Percentiles rank a stretch among this genome's conserved stretches.
Conservation (phyloP, 345 rosid species). For the Erodium maritimum region DNA sequence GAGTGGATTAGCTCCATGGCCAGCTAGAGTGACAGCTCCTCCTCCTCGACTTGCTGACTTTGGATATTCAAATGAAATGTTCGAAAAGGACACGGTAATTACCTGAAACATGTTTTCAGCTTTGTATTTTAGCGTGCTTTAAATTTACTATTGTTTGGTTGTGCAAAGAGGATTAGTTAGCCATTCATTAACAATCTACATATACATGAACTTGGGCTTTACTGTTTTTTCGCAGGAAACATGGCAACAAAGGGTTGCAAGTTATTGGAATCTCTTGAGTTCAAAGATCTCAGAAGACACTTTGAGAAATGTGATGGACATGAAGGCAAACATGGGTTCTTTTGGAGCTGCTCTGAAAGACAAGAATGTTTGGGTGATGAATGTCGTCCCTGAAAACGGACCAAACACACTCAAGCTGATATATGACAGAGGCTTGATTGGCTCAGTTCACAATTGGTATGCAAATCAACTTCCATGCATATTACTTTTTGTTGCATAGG, state of each 20-base stretch:
- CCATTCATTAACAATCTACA: too few species aligned
- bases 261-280: slow-evolving; percentile 70
- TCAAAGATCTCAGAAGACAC: slow-evolving; percentile 58
- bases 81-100: slow-evolving; percentile 74
- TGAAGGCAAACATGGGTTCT: slow-evolving; percentile 90
- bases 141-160: too few species aligned
- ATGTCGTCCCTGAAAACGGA: slow-evolving; percentile 65
- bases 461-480: background rate
- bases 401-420: slow-evolving; percentile 74
- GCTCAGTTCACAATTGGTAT: slow-evolving; percentile 75
- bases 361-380: slow-evolving; percentile 93
- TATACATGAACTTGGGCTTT: slow-evolving; percentile 2
- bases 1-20: slow-evolving; percentile 98
- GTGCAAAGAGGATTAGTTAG: too few species aligned
- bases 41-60: slow-evolving; percentile 89
- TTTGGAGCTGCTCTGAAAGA: slow-evolving; percentile 81
- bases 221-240: slow-evolving; percentile 36
- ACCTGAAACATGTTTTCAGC: too few species aligned
- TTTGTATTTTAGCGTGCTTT: too few species aligned
- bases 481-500: too few species aligned
- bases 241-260: slow-evolving; percentile 65
- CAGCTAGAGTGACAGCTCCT: slow-evolving; percentile 72
- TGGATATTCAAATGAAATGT: slow-evolving; percentile 70
- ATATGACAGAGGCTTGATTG: slow-evolving; percentile 82
- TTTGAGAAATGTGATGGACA: slow-evolving; percentile 89